Evolutionary conservation across 805 yeast species (phyloP), one percentile per base, ranked within the genome.

Genomic region (Saccharomycopsis schoenii): DNA sequence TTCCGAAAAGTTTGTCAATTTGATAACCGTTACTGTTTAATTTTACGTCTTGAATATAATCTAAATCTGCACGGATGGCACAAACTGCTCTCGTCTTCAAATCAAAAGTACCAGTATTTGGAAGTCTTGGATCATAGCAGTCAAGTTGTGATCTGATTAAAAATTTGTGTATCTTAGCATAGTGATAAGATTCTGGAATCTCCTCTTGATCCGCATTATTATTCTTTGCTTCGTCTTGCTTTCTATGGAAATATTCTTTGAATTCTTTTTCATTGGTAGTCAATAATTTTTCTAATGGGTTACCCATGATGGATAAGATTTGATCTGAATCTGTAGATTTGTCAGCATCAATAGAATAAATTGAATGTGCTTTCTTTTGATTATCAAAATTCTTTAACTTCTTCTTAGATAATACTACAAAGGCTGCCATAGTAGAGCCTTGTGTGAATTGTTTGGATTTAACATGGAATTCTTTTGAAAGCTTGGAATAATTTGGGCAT

Each of bases 61-160:
- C 74, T 51, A 86, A 71, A 72, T 93, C 97, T 70, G 87, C 83
- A 55, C 98, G 77, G 0, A 93, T 83, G 0, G 96, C 88, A 61
- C 90, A 84, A 0, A 88, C 96, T 0, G 97, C 98, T 64, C 99
- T 76, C 0, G 97, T 88, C 68, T 93, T 93, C 61, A 93, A 73
- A 72, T 93, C 99, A 76, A 94, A 93, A 0, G 91, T 85, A 0
- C 97, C 97, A 3, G 86, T 84, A 0, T 96, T 96, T 0, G 97
- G 97, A 42, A 94, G 75, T 42, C 88, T 73, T 0, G 77, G 71
- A 71, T 90, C 92, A 62, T 77, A 76, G 62, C 97, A 90, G 72
- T 93, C 99, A 56, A 94, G 77, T 71, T 93, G 98, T 0, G 98
- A 93, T 65, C 98, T 78, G 82, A 93, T 79, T 14, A 93, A 69